phyloP scores from a whole-genome alignment of 768 basidiomycete genomes.

The Roridomyces roridus region DNA sequence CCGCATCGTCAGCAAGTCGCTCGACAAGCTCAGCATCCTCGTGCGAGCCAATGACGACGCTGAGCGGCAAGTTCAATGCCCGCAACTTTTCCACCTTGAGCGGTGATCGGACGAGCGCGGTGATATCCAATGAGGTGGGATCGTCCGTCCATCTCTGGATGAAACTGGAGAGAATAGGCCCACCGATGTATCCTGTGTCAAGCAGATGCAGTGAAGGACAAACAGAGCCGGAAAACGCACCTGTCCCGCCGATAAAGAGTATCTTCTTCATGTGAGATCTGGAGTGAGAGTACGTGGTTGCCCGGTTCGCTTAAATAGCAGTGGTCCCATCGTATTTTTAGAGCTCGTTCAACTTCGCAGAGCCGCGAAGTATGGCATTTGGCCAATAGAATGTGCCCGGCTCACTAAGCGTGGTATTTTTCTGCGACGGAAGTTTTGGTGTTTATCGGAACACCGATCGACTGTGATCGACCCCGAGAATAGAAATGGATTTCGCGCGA shows the following conservation, averaged over 20 bases:
- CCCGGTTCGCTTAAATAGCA: too few species aligned
- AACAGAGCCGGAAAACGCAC: neutral
- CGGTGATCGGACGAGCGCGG: slow-evolving; percentile 30
- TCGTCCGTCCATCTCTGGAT: slow-evolving; percentile 31
- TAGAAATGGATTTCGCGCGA: too few species aligned
- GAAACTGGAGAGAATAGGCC: slow-evolving; percentile 35
- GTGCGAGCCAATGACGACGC: slow-evolving; percentile 33
- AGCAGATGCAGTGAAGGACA: neutral
- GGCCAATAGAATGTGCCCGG: too few species aligned
- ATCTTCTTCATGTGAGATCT: slow-evolving; percentile 7
- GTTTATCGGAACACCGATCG: too few species aligned
- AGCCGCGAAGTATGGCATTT: too few species aligned
- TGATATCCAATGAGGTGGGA: slow-evolving; percentile 29
- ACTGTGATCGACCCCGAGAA: too few species aligned
- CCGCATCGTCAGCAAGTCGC: slow-evolving; percentile 31
- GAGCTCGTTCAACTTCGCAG: too few species aligned
- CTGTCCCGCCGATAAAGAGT: neutral
- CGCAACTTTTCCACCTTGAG: slow-evolving; percentile 31
- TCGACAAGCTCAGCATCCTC: slow-evolving; percentile 23
- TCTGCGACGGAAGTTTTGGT: too few species aligned
- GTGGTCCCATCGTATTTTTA: too few species aligned
- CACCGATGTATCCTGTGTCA: slow-evolving; percentile 37
- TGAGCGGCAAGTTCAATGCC: slow-evolving; percentile 26
- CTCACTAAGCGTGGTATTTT: too few species aligned
- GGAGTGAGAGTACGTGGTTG: too few species aligned